Conservation (phyloP, 2,329 filamentous ascomycete genomes). For the Penicillium janthinellum region DNA sequence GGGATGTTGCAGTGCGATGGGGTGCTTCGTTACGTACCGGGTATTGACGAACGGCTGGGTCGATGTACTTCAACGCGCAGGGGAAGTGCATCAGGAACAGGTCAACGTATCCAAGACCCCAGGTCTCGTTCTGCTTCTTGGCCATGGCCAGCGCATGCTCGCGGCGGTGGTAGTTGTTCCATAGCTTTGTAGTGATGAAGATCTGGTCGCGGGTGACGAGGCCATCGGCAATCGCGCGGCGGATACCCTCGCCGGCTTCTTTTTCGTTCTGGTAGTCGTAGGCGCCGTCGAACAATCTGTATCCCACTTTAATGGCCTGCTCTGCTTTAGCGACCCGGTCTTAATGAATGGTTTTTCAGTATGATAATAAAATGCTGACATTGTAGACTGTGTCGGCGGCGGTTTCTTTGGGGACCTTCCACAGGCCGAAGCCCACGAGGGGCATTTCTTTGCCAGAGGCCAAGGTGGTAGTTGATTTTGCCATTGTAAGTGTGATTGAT, state of each 20-base stretch:
- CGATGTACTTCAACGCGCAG: slow-evolving; percentile 15
- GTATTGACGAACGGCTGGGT: slow-evolving; percentile 9
- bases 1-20: neutral
- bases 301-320: slow-evolving; percentile 12
- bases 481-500: slow-evolving; percentile 1
- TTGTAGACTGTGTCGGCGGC: slow-evolving; percentile 14
- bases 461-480: slow-evolving; percentile 8
- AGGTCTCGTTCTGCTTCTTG: slow-evolving; percentile 8
- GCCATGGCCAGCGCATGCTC: slow-evolving; percentile 9
- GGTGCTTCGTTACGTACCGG: slow-evolving; percentile 1
- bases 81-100: slow-evolving; percentile 16
- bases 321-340: neutral
- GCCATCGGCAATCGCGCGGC: slow-evolving; percentile 14
- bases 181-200: slow-evolving; percentile 16
- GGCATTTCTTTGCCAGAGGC: slow-evolving; percentile 19
- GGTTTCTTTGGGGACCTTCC: slow-evolving; percentile 18
- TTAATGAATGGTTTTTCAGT: neutral
- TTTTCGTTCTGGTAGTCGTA: slow-evolving; percentile 19
- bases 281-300: slow-evolving; percentile 11
- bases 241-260: slow-evolving; percentile 13
- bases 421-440: slow-evolving; percentile 17
- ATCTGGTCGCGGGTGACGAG: slow-evolving; percentile 12
- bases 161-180: slow-evolving; percentile 16
- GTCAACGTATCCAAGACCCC: slow-evolving; percentile 14
- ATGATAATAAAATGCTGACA: neutral